Evolutionary conservation across 2,329 filamentous ascomycete genomes (phyloP), one percentile per base, ranked within the genome.

Genomic region (Arthroderma uncinatum): DNA sequence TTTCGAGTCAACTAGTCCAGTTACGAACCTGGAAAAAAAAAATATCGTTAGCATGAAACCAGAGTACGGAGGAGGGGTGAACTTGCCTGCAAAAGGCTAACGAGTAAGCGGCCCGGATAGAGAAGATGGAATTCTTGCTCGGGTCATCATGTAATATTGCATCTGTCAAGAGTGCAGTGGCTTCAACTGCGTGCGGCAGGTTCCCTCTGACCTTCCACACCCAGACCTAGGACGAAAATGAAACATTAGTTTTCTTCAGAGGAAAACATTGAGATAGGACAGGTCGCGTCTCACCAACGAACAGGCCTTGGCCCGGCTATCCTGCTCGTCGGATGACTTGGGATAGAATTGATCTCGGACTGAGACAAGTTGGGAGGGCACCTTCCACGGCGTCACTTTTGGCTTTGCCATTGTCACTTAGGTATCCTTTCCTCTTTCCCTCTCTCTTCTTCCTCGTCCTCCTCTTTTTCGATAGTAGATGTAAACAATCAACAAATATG

Each of bases 71-170:
- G 2, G 47, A 9, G 19, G 2, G 16, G 9, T 8, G 25, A 48
- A 65, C 70, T 23, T 62, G 74, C 73, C 73, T 69, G 63, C 73
- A 76, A 58, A 76, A 74, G 3, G 74, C 74, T 56, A 73, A 72
- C 1, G 72, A 70, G 61, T 76, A 76, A 4, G 72, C 72, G 4
- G 73, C 73, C 28, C 72, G 66, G 56, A 76, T 73, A 0, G 74
- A 72, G 57, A 75, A 75, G 3, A 73, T 67, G 3, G 73, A 75
- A 52, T 73, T 73, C 44, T 65, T 67, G 55, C 62, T 59, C 12
- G 69, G 65, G 61, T 75, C 68, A 61, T 76, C 73, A 54, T 73
- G 72, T 23, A 76, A 63, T 57, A 76, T 72, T 2, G 74, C 74
- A 63, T 76, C 73, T 10, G 73, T 76, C 57, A 76, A 65, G 9